phyloP scores from a whole-genome alignment of 306 rosid species.

The Rosa lucieae region DNA sequence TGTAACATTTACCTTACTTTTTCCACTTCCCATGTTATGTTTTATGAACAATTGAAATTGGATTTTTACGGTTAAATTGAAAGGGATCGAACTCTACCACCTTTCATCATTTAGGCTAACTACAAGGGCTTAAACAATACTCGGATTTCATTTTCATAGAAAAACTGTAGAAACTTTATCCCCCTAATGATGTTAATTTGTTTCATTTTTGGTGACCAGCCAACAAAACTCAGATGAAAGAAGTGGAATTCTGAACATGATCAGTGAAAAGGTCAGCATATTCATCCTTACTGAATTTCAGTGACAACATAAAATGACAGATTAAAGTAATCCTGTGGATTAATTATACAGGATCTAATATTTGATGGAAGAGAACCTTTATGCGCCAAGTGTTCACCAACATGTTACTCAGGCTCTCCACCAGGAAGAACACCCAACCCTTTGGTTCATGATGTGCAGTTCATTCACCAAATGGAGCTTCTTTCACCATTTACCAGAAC shows the following conservation, averaged over 20 bases:
- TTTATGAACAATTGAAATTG: neutral
- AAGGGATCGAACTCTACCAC: neutral
- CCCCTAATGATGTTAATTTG: neutral
- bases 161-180: neutral
- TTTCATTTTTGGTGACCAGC: conserved; percentile 32
- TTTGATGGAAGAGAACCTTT: conserved; percentile 39
- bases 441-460: conserved; percentile 65
- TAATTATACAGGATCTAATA: neutral
- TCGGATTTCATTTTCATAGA: neutral
- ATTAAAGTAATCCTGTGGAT: neutral
- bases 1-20: too few relatives aligned
- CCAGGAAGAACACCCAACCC: conserved; percentile 80
- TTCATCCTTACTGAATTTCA: neutral
- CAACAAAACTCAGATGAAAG: conserved; percentile 42
- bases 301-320: neutral
- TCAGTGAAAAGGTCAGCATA: conserved; percentile 56
- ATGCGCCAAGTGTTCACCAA: conserved; percentile 54
- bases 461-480: conserved; percentile 72
- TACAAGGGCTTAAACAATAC: neutral
- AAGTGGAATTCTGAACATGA: conserved; percentile 51
- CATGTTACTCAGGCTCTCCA: conserved; percentile 69
- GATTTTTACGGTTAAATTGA: neutral
- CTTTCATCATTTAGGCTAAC: neutral
- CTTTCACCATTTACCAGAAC: conserved; percentile 51
- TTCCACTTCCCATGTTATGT: neutral